Percentiles rank a stretch among this genome's conserved stretches.
Conservation (phyloP, 2,329 filamentous ascomycete genomes). For the Coniosporium uncinatum region DNA sequence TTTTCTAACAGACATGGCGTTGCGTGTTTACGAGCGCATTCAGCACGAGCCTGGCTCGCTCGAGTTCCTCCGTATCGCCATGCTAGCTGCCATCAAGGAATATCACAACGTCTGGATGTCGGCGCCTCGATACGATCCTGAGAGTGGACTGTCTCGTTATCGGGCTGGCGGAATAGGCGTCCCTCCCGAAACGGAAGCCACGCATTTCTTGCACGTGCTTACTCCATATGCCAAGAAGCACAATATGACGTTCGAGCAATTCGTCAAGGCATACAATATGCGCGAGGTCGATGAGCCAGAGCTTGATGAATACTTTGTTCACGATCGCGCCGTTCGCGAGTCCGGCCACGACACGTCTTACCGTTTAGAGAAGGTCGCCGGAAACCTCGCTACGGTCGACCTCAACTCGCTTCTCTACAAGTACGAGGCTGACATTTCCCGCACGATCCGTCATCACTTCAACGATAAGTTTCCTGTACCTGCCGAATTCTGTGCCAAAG, state of each 20-base stretch:
- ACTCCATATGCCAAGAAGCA: constrained; percentile 81
- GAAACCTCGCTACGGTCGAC: constrained; percentile 88
- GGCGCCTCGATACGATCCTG: constrained; percentile 66
- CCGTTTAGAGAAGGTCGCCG: constrained; percentile 82
- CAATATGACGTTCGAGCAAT: constrained; percentile 74
- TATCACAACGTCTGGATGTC: constrained; percentile 85
- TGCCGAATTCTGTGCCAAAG: constrained; percentile 69
- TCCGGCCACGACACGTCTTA: constrained; percentile 97
- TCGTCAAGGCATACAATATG: constrained; percentile 84
- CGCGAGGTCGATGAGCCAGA: constrained; percentile 75
- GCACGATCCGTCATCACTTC: constrained; percentile 80
- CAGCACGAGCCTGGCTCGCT: constrained; percentile 75
- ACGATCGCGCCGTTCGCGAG: constrained; percentile 93
- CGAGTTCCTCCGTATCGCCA: constrained; percentile 76
- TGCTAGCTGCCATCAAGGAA: constrained; percentile 93
- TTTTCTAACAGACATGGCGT: constrained; percentile 95
- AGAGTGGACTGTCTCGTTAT: constrained; percentile 79
- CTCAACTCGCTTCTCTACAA: constrained; percentile 95
- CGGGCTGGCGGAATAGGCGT: constrained; percentile 79
- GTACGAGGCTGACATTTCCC: constrained; percentile 91
- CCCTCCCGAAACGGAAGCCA: constrained; percentile 85
- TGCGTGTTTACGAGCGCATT: constrained; percentile 91
- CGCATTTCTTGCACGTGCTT: constrained; percentile 80
- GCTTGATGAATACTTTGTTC: constrained; percentile 91
- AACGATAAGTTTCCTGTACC: constrained; percentile 79